Evolutionary conservation across 139 green algal genomes (phyloP).

Genomic region (Micractinium sp.): DNA sequence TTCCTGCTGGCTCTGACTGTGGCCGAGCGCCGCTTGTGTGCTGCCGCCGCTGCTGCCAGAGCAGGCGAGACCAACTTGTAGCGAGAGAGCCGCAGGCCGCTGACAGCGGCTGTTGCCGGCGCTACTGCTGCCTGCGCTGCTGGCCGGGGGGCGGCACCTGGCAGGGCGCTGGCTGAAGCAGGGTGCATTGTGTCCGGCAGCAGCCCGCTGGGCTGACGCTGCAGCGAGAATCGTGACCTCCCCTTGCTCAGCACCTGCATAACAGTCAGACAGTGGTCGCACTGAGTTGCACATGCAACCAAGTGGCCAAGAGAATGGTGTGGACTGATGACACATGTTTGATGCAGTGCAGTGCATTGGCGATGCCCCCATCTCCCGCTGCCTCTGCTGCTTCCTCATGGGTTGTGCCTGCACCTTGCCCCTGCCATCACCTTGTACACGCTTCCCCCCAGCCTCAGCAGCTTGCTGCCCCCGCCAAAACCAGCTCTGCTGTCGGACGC

Average conservation of each 20-base stretch:
- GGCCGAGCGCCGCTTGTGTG: not conserved
- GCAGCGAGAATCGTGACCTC: not conserved
- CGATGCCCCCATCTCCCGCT: no score
- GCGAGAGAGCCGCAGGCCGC: not conserved
- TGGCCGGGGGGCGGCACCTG: not conserved
- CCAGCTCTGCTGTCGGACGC: not conserved
- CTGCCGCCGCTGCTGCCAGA: not conserved
- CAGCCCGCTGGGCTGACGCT: slow-evolving; percentile 11
- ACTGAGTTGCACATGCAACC: not conserved
- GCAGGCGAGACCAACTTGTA: slow-evolving; percentile 9
- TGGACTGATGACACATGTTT: no score
- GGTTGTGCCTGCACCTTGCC: not conserved
- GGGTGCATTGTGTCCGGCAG: not conserved
- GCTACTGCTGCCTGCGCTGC: not conserved
- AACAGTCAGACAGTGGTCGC: not conserved
- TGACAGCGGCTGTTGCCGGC: not conserved
- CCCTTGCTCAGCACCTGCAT: slow-evolving; percentile 3
- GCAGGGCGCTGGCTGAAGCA: not conserved
- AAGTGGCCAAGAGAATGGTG: not conserved
- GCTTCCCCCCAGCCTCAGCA: slow-evolving; percentile 40
- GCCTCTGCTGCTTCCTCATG: no score
- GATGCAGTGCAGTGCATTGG: no score
- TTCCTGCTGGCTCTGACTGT: not conserved
- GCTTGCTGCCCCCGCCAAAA: slow-evolving; percentile 2
- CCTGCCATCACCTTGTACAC: slow-evolving; percentile 40